phyloP scores from a whole-genome alignment of 164 flowering plant species.

The grape (Vitis vinifera) region DNA sequence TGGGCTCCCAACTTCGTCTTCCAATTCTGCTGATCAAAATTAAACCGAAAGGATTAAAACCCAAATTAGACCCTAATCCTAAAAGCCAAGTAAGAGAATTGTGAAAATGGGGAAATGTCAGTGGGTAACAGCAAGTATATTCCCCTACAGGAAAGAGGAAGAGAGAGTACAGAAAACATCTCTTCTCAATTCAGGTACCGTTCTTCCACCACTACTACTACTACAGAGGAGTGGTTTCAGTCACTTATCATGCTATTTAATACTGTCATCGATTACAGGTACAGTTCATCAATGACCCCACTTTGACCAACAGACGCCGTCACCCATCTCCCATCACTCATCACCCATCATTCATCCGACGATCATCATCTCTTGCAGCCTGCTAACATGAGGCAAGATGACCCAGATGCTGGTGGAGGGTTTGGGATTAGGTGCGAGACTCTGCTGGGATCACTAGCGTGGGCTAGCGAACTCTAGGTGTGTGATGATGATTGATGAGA shows the following conservation, averaged over 20 bases:
- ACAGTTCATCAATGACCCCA: constrained; percentile 4
- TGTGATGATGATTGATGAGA: too few relatives aligned
- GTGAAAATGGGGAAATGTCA: not conserved
- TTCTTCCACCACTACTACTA: too few relatives aligned
- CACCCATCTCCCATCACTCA: not conserved
- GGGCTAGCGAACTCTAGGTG: too few relatives aligned
- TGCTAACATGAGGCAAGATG: too few relatives aligned
- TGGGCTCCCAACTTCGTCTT: constrained; percentile 45
- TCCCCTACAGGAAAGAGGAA: not conserved
- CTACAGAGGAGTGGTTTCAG: not conserved
- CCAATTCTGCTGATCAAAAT: constrained; percentile 30
- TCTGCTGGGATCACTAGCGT: too few relatives aligned
- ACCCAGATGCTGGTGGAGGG: too few relatives aligned
- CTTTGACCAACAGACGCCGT: not conserved
- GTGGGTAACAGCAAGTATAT: not conserved
- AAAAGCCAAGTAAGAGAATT: not conserved
- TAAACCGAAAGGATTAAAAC: not conserved
- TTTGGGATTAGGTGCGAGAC: too few relatives aligned
- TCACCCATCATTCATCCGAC: not conserved
- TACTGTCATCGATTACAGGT: not conserved
- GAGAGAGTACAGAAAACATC: too few relatives aligned
- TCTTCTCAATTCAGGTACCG: too few relatives aligned
- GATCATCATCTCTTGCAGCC: too few relatives aligned
- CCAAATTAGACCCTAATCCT: not conserved
- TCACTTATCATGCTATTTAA: constrained; percentile 7